Evolutionary conservation across 2,329 filamentous ascomycete genomes (phyloP), one percentile per base, ranked within the genome.

Genomic region (Raffaelea ambrosiae): DNA sequence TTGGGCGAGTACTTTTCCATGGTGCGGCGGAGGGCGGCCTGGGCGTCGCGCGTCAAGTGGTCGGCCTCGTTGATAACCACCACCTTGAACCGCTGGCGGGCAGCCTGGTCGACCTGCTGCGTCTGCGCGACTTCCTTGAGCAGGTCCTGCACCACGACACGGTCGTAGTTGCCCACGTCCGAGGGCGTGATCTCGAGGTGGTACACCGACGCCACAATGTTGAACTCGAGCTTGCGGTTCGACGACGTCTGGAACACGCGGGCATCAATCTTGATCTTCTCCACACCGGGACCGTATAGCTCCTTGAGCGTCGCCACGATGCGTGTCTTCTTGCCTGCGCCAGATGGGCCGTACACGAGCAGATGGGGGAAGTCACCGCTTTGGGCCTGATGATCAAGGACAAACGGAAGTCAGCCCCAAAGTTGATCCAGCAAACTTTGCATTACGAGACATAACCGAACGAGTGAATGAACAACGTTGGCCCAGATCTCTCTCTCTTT

Each of bases 1-100:
- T 98, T 98, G 14, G 91, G 90, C 59, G 87, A 94, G 73, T 98
- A 98, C 67, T 98, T 98, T 70, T 98, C 93, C 93, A 98, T 98
- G 0, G 93, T 98, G 53, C 93, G 76, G 64, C 93, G 81, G 61
- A 98, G 71, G 29, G 94, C 94, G 0, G 94, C 93, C 68, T 98
- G 93, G 3, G 93, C 93, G 73, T 98, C 93, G 54, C 93, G 76
- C 3, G 85, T 93, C 54, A 98, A 75, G 61, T 95, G 87, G 62
- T 98, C 94, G 8, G 93, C 93, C 72, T 98, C 93, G 59, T 98
- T 98, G 74, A 98, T 97, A 33, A 98, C 91, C 1, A 98, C 93
- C 1, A 98, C 90, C 69, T 98, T 98, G 77, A 98, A 98, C 40
- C 83, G 79, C 64, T 98, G 93, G 63, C 82, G 86, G 16, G 94